Conservation (phyloP, 2,329 filamentous ascomycete genomes). For the Ophiobolus disseminans region DNA sequence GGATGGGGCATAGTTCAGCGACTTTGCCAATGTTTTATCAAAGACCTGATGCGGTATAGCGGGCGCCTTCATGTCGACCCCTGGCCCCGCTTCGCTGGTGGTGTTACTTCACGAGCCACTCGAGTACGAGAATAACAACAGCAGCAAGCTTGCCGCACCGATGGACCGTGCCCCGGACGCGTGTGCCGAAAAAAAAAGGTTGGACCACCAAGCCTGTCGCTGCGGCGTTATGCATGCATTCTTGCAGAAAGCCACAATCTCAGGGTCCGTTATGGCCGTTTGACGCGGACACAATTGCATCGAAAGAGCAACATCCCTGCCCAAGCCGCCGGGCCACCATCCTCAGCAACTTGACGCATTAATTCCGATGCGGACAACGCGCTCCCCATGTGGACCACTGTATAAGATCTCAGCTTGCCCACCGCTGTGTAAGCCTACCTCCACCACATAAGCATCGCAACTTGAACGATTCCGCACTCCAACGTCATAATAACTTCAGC, state of each 20-base stretch:
- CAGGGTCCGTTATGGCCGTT: conserved; percentile 33
- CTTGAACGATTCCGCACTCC: conserved; percentile 11
- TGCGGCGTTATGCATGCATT: conserved; percentile 35
- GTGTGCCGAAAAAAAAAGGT: conserved; percentile 30
- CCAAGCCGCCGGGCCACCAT: conserved; percentile 26
- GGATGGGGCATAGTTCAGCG: conserved; percentile 14
- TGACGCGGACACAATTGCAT: conserved; percentile 25
- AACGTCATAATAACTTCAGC: conserved; percentile 5
- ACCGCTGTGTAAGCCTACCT: conserved; percentile 37
- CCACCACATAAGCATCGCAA: conserved; percentile 32
- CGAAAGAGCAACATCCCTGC: conserved; percentile 24
- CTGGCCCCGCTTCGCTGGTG: conserved; percentile 24
- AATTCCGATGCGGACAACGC: conserved; percentile 28
- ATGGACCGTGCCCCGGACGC: conserved; percentile 33
- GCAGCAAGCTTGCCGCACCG: conserved; percentile 33
- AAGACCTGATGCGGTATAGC: conserved; percentile 36
- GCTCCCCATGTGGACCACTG: conserved; percentile 13
- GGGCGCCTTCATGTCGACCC: conserved; percentile 29
- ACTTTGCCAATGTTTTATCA: conserved; percentile 40
- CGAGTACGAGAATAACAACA: conserved; percentile 42
- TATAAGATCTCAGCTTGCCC: conserved; percentile 47
- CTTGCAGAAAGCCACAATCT: conserved; percentile 24
- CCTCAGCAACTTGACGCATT: conserved; percentile 25
- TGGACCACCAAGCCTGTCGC: conserved; percentile 16
- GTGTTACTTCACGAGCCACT: conserved; percentile 41